Evolutionary conservation across 345 rosid genomes (phyloP).

Genomic region (Combretum micranthum): DNA sequence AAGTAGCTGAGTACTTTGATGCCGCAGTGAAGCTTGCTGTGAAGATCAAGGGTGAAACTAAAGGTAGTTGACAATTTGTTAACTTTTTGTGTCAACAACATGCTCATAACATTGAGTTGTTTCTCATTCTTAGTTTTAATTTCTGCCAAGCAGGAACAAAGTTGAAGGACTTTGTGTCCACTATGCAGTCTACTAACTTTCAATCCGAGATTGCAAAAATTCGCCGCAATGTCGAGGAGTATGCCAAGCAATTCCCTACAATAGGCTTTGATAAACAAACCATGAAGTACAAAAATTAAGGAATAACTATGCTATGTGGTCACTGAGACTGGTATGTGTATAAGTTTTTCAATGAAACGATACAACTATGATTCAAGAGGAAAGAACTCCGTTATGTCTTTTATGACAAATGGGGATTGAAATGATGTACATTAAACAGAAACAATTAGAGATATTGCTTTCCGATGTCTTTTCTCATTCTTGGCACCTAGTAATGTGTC

Average conservation of each 20-base stretch:
- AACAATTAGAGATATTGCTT: too few species aligned
- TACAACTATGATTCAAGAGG: too few species aligned
- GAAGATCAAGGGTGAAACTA: conserved; percentile 73
- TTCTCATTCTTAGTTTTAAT: conserved; percentile 12
- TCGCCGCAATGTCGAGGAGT: conserved; percentile 70
- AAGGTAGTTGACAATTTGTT: conserved; percentile 41
- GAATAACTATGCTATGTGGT: neutral
- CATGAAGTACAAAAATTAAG: conserved; percentile 94
- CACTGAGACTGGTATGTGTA: too few species aligned
- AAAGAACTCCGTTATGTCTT: too few species aligned
- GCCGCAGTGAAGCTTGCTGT: conserved; percentile 58
- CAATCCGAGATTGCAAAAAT: conserved; percentile 70
- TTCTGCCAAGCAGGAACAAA: conserved; percentile 55
- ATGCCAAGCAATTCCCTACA: conserved; percentile 94
- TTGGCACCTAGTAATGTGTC: too few species aligned
- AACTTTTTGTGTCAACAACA: neutral
- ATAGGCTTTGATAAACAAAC: conserved; percentile 89
- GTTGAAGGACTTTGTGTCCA: conserved; percentile 72
- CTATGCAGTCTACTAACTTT: conserved; percentile 47
- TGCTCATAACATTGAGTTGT: neutral
- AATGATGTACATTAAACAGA: too few species aligned
- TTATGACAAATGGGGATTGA: too few species aligned
- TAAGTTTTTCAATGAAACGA: too few species aligned
- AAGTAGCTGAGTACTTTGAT: conserved; percentile 80
- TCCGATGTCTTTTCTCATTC: too few species aligned